Percentiles rank a stretch among this genome's conserved stretches.
Conservation (phyloP, 2,329 filamentous ascomycete genomes). For the Coniochaeta hoffmannii region DNA sequence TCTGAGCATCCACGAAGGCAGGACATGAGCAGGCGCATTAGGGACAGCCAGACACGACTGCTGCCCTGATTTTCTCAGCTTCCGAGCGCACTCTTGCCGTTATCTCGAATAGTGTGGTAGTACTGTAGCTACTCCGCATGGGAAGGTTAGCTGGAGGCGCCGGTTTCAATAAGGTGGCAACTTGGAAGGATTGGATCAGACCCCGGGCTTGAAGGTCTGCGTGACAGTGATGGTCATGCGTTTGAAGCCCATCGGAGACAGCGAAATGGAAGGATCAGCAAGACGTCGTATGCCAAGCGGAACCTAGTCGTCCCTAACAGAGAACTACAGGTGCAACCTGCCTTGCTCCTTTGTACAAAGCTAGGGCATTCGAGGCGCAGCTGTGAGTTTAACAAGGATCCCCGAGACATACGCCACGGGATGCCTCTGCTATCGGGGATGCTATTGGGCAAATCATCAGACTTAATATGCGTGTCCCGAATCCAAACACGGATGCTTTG, state of each 20-base stretch:
- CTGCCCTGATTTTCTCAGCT: no score
- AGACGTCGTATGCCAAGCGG: not conserved
- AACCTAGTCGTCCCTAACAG: not conserved
- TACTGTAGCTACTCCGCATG: no score
- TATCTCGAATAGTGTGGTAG: no score
- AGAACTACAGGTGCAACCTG: not conserved
- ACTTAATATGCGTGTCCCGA: not conserved
- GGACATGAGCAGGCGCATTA: no score
- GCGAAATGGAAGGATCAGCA: not conserved
- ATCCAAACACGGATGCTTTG: not conserved
- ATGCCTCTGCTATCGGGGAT: not conserved
- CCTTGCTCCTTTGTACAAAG: not conserved
- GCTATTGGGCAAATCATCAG: not conserved
- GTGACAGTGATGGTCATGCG: no score
- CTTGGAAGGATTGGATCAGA: no score
- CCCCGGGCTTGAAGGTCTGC: no score
- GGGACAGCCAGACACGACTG: no score
- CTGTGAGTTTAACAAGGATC: not conserved
- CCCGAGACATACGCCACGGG: not conserved
- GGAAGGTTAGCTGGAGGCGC: no score
- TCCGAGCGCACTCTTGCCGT: no score
- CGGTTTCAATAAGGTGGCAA: no score
- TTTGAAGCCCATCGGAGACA: no score
- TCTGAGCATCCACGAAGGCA: not conserved
- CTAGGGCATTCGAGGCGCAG: not conserved